These are phyloP conservation scores for Cinnamomum chago DNA, from an alignment of 164 flowering plant species.

Conservation along the genomic window DNA sequence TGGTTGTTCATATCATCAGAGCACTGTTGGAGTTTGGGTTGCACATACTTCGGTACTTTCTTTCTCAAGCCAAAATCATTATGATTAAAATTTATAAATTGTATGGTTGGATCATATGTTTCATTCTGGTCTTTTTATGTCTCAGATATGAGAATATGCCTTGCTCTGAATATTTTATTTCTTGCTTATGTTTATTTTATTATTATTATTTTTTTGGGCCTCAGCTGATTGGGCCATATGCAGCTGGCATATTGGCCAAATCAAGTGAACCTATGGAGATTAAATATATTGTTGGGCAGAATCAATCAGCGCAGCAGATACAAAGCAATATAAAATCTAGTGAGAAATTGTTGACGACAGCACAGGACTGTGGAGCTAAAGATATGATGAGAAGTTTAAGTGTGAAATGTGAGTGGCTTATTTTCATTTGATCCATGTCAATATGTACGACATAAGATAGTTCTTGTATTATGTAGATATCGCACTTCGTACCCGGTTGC, in stretches of 20 bases:
- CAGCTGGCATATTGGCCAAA: constrained; percentile 26
- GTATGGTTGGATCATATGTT: background rate
- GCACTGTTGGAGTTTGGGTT: constrained; percentile 98
- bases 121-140: background rate
- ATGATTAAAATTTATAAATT: background rate
- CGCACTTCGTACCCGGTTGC: background rate
- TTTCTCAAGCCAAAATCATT: background rate
- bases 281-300: constrained; percentile 47
- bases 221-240: constrained; percentile 82
- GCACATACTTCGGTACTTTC: constrained; percentile 77
- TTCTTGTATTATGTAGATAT: background rate
- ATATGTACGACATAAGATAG: background rate
- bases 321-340: constrained; percentile 53
- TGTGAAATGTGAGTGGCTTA: background rate
- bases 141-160: background rate
- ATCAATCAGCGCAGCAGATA: constrained; percentile 30
- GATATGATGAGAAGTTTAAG: constrained; percentile 38
- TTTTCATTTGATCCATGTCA: background rate
- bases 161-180: no score
- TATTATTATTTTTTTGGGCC: background rate
- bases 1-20: constrained; percentile 94
- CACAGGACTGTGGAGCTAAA: constrained; percentile 46
- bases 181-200: background rate
- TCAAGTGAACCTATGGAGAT: constrained; percentile 45
- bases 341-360: constrained; percentile 52